phyloP scores from a whole-genome alignment of 345 rosid species.

The Rhodomyrtus tomentosa region DNA sequence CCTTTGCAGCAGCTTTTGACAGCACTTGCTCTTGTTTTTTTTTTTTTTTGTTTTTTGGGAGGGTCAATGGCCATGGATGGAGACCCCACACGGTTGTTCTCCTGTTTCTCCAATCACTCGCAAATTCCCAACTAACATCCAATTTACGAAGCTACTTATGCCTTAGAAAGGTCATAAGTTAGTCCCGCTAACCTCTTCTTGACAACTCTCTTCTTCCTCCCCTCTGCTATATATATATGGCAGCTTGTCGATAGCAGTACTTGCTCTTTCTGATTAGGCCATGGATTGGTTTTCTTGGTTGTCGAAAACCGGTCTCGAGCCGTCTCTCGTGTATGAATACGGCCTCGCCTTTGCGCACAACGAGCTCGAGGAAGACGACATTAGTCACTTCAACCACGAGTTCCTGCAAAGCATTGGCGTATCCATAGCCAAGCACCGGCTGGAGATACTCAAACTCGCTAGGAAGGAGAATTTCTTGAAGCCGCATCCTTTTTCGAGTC shows the following conservation, averaged over 20 bases:
- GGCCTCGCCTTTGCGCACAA: conserved; percentile 66
- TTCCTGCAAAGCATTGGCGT: conserved; percentile 97
- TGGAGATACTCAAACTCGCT: conserved; percentile 86
- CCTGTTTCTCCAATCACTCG: background rate
- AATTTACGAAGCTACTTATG: background rate
- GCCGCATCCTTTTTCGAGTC: conserved; percentile 32
- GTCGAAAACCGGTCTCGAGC: conserved; percentile 60
- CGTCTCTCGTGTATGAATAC: conserved; percentile 69
- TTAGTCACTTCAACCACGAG: conserved; percentile 77
- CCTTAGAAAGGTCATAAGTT: background rate
- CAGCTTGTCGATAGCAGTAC: background rate
- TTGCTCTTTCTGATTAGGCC: background rate
- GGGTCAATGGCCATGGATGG: background rate
- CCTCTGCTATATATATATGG: background rate
- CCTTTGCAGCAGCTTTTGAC: background rate
- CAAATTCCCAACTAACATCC: background rate
- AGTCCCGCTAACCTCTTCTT: background rate
- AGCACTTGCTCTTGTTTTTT: background rate
- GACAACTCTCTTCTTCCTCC: background rate
- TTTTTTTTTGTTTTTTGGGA: background rate
- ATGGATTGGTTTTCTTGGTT: conserved; percentile 99
- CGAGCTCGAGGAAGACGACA: conserved; percentile 82
- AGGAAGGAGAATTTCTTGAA: conserved; percentile 22
- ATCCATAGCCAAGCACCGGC: conserved; percentile 88
- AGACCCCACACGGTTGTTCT: background rate